Percentiles rank a stretch among this genome's conserved stretches.
Evolutionary conservation across 306 rosid species (phyloP).

Genomic region (Acmispon strigosus): DNA sequence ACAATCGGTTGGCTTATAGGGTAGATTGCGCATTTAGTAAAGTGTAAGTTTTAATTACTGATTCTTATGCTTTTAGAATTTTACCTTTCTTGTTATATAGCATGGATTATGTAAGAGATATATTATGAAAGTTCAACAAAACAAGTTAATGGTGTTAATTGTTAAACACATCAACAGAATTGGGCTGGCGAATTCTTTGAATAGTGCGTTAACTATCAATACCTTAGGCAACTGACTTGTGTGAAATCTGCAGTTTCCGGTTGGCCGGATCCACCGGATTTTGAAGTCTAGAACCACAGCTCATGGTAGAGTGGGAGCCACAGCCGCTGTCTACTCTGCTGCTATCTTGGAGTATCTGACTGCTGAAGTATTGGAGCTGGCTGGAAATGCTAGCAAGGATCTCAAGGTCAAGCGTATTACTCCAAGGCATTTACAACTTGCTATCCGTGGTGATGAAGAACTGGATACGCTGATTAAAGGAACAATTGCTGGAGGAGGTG

Average conservation of each 20-base stretch:
- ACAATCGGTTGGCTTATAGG: neutral
- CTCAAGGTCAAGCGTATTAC: constrained; percentile 71
- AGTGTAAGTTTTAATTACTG: neutral
- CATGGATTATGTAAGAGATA: neutral
- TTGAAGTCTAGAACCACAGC: constrained; percentile 60
- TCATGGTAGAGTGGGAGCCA: constrained; percentile 74
- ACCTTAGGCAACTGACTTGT: neutral
- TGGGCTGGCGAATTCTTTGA: neutral
- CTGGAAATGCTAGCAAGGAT: constrained; percentile 78
- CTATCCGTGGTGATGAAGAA: constrained; percentile 74
- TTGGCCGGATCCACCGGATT: constrained; percentile 67
- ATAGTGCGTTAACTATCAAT: neutral
- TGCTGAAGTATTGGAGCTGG: constrained; percentile 74
- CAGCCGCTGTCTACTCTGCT: constrained; percentile 77
- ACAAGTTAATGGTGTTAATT: neutral
- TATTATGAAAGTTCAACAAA: neutral
- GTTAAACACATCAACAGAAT: neutral
- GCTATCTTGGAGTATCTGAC: constrained; percentile 73
- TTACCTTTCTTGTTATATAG: neutral
- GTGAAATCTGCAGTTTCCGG: constrained; percentile 55
- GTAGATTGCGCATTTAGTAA: neutral
- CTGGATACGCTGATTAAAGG: constrained; percentile 67
- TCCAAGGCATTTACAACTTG: constrained; percentile 75
- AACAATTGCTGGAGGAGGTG: constrained; percentile 76
- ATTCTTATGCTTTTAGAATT: neutral